Base-by-base conservation (phyloP, 1,139 yeast species). In the Candida glucosophila region DNA sequence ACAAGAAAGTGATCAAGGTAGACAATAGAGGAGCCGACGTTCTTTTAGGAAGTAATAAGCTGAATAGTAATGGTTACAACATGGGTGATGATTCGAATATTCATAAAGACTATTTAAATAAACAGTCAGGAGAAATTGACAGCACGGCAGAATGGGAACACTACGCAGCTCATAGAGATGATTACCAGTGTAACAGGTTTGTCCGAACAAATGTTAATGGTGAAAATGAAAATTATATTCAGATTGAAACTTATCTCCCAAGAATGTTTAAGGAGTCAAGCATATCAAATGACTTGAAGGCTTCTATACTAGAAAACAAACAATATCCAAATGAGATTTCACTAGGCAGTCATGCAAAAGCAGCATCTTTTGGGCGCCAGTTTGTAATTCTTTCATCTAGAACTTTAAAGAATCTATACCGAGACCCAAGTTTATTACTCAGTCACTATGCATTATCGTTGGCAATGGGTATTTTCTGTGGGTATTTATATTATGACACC, bases 61-160 rank as follows among this genome's bases (percentile, higher is more conserved):
- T 39, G n/a, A 15, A 9, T 17, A 31, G 43, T 8, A 34, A 40
- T 5, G 39, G 47, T 3, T 31, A 41, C 8, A 54, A 49, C 13
- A 52, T 42, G 16, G 55, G 43, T 16, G 55, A 42, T 22, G 46
- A 44, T 15, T 52, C 49, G 4, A 63, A 58, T 27, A 40, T 56
- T 6, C 75, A 71, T 30, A 57, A 55, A 8, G 38, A 49, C n/a
- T 58, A 62, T 35, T 40, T 54, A 27, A 33, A 43, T 30, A 7
- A 29, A 12, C 25, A 25, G 12, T 31, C 45, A 20, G 32, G 42
- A 12, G 67, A 63, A 11, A 62, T 67, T 19, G 73, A 76, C 37
- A 67, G 81, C 4, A 81, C 88, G 6, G 61, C 77, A 19, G 95
- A 83, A 52, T 86, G 96, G 95, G 86, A 76, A 29, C 95, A 83